phyloP scores from a whole-genome alignment of 345 rosid genomes.

The Viola odorata region DNA sequence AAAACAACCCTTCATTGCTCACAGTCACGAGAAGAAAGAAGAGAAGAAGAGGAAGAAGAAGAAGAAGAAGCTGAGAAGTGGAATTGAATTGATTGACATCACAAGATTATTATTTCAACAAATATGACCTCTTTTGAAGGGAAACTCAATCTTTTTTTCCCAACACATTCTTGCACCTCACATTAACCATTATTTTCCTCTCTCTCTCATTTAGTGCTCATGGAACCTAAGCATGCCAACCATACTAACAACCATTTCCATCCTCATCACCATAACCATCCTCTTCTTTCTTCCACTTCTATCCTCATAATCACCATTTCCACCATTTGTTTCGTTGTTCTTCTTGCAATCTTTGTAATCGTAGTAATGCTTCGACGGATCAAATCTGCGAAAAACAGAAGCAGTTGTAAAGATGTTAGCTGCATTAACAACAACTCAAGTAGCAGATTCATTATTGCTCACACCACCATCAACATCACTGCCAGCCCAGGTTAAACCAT shows the following conservation, averaged over 20 bases:
- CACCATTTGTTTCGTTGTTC: constrained; percentile 30
- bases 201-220: no score
- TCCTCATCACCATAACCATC: constrained; percentile 17
- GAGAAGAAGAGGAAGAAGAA: neutral
- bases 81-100: constrained; percentile 12
- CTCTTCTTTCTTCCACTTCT: constrained; percentile 37
- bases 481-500: constrained; percentile 66
- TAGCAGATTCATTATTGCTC: constrained; percentile 33
- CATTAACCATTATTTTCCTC: neutral
- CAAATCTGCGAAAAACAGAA: constrained; percentile 32
- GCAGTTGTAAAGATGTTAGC: constrained; percentile 25
- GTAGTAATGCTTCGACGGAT: constrained; percentile 41
- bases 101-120: neutral
- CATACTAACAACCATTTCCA: neutral
- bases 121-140: constrained; percentile 22
- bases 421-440: constrained; percentile 20
- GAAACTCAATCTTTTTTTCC: constrained; percentile 11
- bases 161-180: constrained; percentile 2
- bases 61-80: constrained; percentile 3
- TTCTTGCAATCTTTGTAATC: constrained; percentile 38
- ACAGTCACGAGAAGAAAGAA: constrained; percentile 15
- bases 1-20: constrained; percentile 11
- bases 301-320: constrained; percentile 40
- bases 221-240: no score
- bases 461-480: constrained; percentile 33